Evolutionary conservation across 352 stramenopile species (phyloP).

Genomic region (Thalassiosira exigua): DNA sequence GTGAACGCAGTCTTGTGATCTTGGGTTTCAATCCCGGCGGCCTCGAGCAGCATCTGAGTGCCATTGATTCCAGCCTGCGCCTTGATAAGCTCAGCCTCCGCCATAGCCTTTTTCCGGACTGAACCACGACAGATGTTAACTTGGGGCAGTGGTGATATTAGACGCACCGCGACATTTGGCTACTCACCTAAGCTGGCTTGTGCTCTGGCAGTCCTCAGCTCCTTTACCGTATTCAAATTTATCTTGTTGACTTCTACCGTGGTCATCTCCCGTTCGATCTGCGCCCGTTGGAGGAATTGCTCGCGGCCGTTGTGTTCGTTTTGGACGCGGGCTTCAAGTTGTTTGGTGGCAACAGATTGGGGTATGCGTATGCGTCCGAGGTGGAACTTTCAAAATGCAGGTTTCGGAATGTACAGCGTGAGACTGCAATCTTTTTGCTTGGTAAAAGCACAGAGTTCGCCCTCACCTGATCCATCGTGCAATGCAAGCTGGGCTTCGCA

Average conservation of each 20-base stretch:
- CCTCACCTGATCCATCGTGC: slow-evolving; percentile 69
- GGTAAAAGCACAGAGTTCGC: too few species aligned
- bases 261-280: slow-evolving; percentile 63
- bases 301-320: slow-evolving; percentile 64
- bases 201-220: slow-evolving; percentile 52
- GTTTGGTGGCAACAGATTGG: slow-evolving; percentile 56
- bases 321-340: slow-evolving; percentile 60
- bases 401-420: too few species aligned
- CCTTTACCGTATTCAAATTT: slow-evolving; percentile 50
- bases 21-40: slow-evolving; percentile 48
- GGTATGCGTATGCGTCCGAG: slow-evolving; percentile 64
- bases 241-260: slow-evolving; percentile 68
- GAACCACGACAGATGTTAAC: neutral
- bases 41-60: slow-evolving; percentile 44
- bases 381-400: too few species aligned
- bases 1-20: slow-evolving; percentile 65
- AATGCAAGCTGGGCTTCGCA: slow-evolving; percentile 47
- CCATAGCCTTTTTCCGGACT: slow-evolving; percentile 39
- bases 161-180: neutral
- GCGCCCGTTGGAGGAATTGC: slow-evolving; percentile 59
- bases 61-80: slow-evolving; percentile 57
- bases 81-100: slow-evolving; percentile 40
- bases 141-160: neutral
- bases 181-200: slow-evolving; percentile 44
- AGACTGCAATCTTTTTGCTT: too few species aligned